Percentiles rank a stretch among this genome's conserved stretches.
Conservation (phyloP, 129 eudicot genomes). For the Chrysanthemum seticuspe region DNA sequence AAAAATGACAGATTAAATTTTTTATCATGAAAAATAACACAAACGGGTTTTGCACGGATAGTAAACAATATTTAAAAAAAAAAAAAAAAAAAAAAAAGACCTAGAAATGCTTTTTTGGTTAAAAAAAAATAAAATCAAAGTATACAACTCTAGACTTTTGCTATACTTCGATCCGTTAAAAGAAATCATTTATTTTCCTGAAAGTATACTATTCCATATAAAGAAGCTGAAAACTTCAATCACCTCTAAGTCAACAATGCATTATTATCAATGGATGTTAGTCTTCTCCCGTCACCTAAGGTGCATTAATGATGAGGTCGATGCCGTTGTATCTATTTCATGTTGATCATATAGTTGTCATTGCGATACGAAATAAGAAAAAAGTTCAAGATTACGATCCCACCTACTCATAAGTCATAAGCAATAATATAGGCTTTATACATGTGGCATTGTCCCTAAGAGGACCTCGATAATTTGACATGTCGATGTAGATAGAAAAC, state of each 20-base stretch:
- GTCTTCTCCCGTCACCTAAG: background rate
- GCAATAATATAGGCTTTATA: background rate
- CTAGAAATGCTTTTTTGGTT: too few species aligned
- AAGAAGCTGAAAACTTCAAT: too few species aligned
- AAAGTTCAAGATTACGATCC: background rate
- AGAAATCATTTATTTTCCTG: too few species aligned
- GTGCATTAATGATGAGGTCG: background rate
- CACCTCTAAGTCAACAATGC: background rate
- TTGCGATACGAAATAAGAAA: background rate
- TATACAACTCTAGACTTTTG: too few species aligned
- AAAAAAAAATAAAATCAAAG: too few species aligned
- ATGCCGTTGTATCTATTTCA: conserved; percentile 3
- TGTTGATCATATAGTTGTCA: background rate
- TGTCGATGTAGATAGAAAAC: background rate
- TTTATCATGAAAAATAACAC: background rate
- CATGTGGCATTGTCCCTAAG: background rate
- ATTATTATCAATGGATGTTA: background rate
- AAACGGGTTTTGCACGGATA: background rate
- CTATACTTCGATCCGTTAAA: too few species aligned
- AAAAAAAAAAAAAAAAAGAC: too few species aligned
- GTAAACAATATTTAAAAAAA: background rate
- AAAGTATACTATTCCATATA: too few species aligned
- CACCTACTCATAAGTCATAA: background rate
- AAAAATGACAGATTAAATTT: background rate
- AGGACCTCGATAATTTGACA: conserved; percentile 8